These are phyloP conservation scores for Calonectria pteridis DNA, from an alignment of 2,329 filamentous ascomycete species.

Conservation along the genomic window DNA sequence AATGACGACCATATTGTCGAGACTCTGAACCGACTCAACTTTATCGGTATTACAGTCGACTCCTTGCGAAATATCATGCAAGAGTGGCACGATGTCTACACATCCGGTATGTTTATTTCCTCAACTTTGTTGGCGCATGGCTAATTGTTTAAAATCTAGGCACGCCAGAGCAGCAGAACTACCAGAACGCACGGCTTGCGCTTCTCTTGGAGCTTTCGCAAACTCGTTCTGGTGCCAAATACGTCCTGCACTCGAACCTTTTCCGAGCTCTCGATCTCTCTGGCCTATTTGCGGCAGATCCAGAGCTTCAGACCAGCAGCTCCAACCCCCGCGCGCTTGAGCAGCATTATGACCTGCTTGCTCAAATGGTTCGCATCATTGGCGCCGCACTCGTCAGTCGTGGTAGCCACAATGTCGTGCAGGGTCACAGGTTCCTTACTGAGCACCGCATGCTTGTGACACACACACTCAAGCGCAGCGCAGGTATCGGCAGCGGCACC, in stretches of 20 bases:
- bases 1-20: constrained; percentile 82
- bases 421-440: constrained; percentile 82
- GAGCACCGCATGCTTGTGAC: constrained; percentile 88
- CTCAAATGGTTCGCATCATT: constrained; percentile 84
- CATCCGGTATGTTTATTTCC: constrained; percentile 61
- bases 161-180: constrained; percentile 60
- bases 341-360: constrained; percentile 87
- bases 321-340: constrained; percentile 78
- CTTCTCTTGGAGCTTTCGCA: constrained; percentile 88
- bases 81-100: constrained; percentile 74
- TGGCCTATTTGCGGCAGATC: constrained; percentile 89
- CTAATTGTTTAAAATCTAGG: constrained; percentile 46
- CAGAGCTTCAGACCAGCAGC: constrained; percentile 87
- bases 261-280: constrained; percentile 86
- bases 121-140: not conserved
- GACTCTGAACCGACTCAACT: constrained; percentile 86
- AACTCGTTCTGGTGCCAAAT: constrained; percentile 84
- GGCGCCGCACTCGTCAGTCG: constrained; percentile 84
- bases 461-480: constrained; percentile 90
- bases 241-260: constrained; percentile 89
- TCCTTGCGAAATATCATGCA: constrained; percentile 82
- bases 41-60: constrained; percentile 90
- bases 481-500: constrained; percentile 74
- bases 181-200: constrained; percentile 79
- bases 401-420: constrained; percentile 84